Base-by-base conservation (phyloP, 148 eudicot species). In the Chenopodium formosanum region DNA sequence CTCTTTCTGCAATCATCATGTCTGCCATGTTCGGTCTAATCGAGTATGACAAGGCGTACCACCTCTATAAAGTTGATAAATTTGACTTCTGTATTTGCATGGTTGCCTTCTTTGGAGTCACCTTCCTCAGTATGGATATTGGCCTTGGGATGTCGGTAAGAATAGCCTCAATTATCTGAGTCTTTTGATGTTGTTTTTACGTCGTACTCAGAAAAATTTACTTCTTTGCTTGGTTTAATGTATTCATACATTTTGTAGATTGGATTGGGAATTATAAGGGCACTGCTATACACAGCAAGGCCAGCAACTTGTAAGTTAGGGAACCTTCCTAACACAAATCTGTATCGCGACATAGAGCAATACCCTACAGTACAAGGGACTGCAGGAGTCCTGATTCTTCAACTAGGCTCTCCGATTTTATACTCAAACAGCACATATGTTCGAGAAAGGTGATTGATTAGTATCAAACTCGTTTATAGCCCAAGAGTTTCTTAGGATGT, bases 21-120 rank as follows among this genome's bases (percentile, higher is more conserved):
- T 86, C 97, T 23, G 99, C 99, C 0, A 94, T 96, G 98, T 79
- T 96, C 9, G 97, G 95, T 9, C 86, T 96, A 29, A 88, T 96
- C n/a, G 91, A 96, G 69, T 96, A 87, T 52, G 84, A 89, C 7
- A 88, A 92, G 84, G 84, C 79, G 1, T 84, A 76, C 81, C 94
- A 90, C 78, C 87, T 94, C 7, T 90, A 56, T 84, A 89, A 94
- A 82, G 91, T 92, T 0, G 99, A 96, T 81, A 96, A 92, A 74
- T 96, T 91, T 25, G 99, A 96, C 77, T 96, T 94, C 80, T 25
- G 80, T 71, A 92, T 96, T 29, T 94, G 98, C 78, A 94, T 96
- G 90, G 86, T 79, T 76, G 97, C 95, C 0, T 96, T 92, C 86
- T 65, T 94, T 77, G 99, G 97, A 1, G 98, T 94, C 31, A 79